Conservation (phyloP, 2,329 filamentous ascomycete genomes). For the Colletotrichum tanaceti region DNA sequence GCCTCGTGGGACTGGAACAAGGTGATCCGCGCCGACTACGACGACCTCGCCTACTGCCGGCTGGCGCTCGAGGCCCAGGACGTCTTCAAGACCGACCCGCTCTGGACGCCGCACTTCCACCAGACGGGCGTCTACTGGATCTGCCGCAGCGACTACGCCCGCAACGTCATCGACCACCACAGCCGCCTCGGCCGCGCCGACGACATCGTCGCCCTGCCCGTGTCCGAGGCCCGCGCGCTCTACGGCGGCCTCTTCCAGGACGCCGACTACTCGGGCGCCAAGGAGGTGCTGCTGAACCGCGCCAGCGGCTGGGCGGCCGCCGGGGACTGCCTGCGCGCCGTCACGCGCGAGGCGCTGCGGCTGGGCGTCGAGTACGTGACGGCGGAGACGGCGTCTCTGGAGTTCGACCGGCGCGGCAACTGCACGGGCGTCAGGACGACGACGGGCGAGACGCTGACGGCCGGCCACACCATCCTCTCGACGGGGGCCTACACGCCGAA, state of each 20-base stretch:
- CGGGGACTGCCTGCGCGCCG: constrained; percentile 65
- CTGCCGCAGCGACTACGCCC: constrained; percentile 62
- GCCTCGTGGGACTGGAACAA: constrained; percentile 82
- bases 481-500: constrained; percentile 69
- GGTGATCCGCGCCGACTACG: constrained; percentile 76
- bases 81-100: constrained; percentile 67
- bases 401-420: constrained; percentile 54
- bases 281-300: constrained; percentile 70
- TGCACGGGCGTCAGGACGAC: constrained; percentile 62
- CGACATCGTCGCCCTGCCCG: constrained; percentile 57
- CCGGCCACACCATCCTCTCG: constrained; percentile 64
- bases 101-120: constrained; percentile 68
- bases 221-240: constrained; percentile 59
- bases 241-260: constrained; percentile 70
- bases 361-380: constrained; percentile 70
- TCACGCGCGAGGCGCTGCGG: constrained; percentile 64
- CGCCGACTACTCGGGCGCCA: constrained; percentile 69
- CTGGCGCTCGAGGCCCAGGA: constrained; percentile 75
- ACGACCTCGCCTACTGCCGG: constrained; percentile 71
- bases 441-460: constrained; percentile 58
- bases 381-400: constrained; percentile 61
- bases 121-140: constrained; percentile 70
- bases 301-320: constrained; percentile 74
- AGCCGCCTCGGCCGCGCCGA: constrained; percentile 54
- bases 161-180: constrained; percentile 66